Evolutionary conservation across 1,284 basidiomycete species (phyloP).

Genomic region (Bondarzewia mesenterica): DNA sequence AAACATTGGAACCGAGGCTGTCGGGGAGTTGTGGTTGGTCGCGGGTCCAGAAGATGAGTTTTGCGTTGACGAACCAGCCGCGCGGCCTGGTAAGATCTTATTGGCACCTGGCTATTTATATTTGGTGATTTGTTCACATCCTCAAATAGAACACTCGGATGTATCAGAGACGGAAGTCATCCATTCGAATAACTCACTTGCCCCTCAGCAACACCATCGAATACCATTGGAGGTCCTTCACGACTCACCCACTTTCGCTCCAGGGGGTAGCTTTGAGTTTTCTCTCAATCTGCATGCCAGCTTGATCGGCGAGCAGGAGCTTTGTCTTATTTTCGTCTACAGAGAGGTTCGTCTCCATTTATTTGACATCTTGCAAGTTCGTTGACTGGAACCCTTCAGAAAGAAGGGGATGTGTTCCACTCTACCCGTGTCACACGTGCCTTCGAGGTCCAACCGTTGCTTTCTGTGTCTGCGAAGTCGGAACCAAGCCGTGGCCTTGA

Average conservation of each 20-base stretch:
- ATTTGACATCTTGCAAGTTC: neutral
- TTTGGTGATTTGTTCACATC: neutral
- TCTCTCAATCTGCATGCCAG: conserved; percentile 47
- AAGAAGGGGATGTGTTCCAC: conserved; percentile 40
- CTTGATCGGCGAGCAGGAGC: conserved; percentile 36
- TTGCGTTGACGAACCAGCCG: conserved; percentile 32
- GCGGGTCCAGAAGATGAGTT: conserved; percentile 50
- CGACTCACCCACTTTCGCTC: conserved; percentile 27
- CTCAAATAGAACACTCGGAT: neutral
- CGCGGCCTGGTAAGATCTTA: conserved; percentile 9
- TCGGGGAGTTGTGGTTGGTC: conserved; percentile 66
- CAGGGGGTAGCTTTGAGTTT: conserved; percentile 41
- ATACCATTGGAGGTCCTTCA: conserved; percentile 33
- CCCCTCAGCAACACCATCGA: conserved; percentile 34
- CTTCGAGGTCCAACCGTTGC: conserved; percentile 50
- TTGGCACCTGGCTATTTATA: neutral
- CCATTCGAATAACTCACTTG: conserved; percentile 48
- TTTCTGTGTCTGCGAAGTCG: conserved; percentile 41
- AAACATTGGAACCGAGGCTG: conserved; percentile 48
- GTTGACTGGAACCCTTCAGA: conserved; percentile 24
- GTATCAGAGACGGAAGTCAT: conserved; percentile 27
- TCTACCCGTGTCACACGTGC: conserved; percentile 45
- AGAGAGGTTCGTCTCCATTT: conserved; percentile 44
- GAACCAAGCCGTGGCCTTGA: conserved; percentile 42
- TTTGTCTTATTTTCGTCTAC: conserved; percentile 59